Base-by-base conservation (phyloP, 345 rosid species). In the Fremontodendron californicum region DNA sequence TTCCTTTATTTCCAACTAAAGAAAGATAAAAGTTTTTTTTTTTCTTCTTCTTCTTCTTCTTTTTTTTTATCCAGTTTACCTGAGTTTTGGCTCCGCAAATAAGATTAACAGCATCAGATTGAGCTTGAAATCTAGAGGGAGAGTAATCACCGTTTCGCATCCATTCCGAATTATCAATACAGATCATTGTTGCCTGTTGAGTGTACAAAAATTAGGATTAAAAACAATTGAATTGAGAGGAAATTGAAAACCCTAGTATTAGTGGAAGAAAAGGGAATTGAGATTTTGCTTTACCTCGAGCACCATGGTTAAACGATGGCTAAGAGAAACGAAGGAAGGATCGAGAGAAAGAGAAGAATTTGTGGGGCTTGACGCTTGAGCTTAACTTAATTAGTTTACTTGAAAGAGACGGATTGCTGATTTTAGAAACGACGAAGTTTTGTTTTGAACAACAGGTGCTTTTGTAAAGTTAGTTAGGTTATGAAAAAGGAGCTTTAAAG, bases 201-300 rank as follows among this genome's bases (percentile, higher is more conserved):
- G 54, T 3, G 35, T 33, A 33, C 35, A 33, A 33, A 33, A 33
- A 33, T 33, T 33, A 33, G 35, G 35, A 33, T 33, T 33, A 48
- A 48, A 48, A 48, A 48, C 54, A 48, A 15, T 15, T 48, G 1
- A 48, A 48, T 18, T 48, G 54, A 16, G 18, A 42, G 45, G 45
- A 42, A 48, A 12, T 25, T 18, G 35, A 33, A 70, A 46, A 70
- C 9, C 31, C 70, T 49, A 60, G 27, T 6, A 48, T 27, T 71
- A 1, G 15, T 2, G 39, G 42, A n/a, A 16, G 27, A 18, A 71
- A 37, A 6, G 23, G 13, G 21, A 29, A 21, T 11, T 25, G 61
- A 18, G 49, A 40, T 49, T 39, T 39, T 9, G 0, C 23, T 9
- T 81, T 25, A 81, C 88, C 85, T 86, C 88, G 74, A 86, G 87